phyloP scores from a whole-genome alignment of 176 grass and related monocot genomes.

The Dendrocalamus sinicus region DNA sequence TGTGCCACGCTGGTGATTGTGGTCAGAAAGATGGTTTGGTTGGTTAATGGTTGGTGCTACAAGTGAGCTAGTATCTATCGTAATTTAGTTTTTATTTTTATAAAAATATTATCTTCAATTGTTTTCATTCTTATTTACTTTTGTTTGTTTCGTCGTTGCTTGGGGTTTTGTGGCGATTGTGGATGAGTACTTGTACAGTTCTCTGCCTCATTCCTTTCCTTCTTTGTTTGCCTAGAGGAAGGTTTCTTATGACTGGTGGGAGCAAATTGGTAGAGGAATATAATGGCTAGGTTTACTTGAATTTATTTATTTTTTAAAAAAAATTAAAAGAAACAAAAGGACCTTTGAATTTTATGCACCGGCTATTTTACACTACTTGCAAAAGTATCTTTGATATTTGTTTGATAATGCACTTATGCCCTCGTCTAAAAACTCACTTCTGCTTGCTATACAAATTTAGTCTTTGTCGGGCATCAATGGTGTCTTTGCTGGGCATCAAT shows the following conservation, averaged over 20 bases:
- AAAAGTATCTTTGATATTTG: background rate
- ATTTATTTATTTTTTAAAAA: background rate
- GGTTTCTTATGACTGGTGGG: background rate
- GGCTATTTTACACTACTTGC: background rate
- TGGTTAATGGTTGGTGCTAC: slow-evolving; percentile 21
- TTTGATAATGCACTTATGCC: background rate
- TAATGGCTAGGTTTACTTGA: background rate
- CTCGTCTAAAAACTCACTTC: background rate
- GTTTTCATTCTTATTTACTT: background rate
- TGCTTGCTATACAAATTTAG: background rate
- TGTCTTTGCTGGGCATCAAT: background rate
- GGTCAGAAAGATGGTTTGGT: background rate
- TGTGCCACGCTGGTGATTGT: background rate
- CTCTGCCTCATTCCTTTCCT: background rate
- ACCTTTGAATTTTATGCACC: background rate
- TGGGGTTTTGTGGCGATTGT: background rate
- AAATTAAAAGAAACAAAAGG: too few species aligned
- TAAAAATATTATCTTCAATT: background rate
- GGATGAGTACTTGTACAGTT: background rate
- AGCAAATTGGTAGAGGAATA: background rate
- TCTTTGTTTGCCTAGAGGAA: background rate
- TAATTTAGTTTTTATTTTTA: background rate
- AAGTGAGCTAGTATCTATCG: background rate
- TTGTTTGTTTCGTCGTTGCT: background rate
- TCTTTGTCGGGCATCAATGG: background rate